A percentile compares a stretch with the other conserved stretches of the same genome.
These are phyloP conservation scores for Tylopilus rubrobrunneus DNA, from an alignment of 768 basidiomycete species.

Conservation along the genomic window DNA sequence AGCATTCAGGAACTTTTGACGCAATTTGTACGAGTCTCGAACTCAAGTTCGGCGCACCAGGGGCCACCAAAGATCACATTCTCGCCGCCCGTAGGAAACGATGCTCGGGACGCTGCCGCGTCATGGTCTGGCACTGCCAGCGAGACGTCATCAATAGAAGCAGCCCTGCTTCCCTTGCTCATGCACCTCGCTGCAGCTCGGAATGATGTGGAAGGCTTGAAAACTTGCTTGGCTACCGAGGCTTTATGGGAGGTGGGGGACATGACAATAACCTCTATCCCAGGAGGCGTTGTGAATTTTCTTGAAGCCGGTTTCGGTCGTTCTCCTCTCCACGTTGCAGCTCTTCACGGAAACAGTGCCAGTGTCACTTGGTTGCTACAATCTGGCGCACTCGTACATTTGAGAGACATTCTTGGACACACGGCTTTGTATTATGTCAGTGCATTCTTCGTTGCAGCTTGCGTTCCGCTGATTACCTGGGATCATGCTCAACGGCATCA, in stretches of 20 bases:
- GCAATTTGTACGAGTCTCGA: constrained; percentile 66
- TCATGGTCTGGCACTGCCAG: constrained; percentile 78
- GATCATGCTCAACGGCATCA: constrained; percentile 21
- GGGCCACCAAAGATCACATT: constrained; percentile 37
- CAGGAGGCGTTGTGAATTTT: constrained; percentile 71
- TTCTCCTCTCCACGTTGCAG: constrained; percentile 76
- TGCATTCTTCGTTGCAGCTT: background rate
- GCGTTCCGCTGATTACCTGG: background rate
- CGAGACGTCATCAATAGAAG: constrained; percentile 67
- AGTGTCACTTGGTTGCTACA: constrained; percentile 51
- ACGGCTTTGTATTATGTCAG: constrained; percentile 80
- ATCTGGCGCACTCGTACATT: constrained; percentile 78
- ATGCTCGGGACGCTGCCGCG: constrained; percentile 44
- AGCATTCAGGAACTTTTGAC: constrained; percentile 62
- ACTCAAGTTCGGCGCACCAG: constrained; percentile 36
- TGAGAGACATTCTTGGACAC: constrained; percentile 76
- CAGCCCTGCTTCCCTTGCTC: constrained; percentile 69
- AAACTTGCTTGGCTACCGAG: constrained; percentile 50
- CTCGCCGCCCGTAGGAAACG: constrained; percentile 34
- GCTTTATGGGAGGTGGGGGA: constrained; percentile 24
- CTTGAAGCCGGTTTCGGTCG: constrained; percentile 67
- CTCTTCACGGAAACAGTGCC: constrained; percentile 55
- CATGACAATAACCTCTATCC: constrained; percentile 31
- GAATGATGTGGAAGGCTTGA: constrained; percentile 60
- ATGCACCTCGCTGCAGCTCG: constrained; percentile 75